A percentile compares a stretch with the other conserved stretches of the same genome.
Conservation (phyloP, 176 grass and related monocot genomes). For the Ananas comosus region DNA sequence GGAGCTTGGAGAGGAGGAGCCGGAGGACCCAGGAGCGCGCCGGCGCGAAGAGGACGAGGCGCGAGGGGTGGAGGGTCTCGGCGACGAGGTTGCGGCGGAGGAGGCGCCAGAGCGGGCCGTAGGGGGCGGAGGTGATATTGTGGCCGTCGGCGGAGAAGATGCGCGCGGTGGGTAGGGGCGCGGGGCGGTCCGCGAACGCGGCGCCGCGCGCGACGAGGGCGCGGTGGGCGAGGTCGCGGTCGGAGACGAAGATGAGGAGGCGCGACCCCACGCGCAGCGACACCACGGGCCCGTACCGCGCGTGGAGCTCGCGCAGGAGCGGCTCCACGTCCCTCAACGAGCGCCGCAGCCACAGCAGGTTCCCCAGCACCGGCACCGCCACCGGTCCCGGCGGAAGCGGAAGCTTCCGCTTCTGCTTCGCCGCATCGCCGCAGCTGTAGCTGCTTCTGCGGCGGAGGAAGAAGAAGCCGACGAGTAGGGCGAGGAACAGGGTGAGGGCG, state of each 20-base stretch:
- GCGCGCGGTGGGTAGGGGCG: not conserved
- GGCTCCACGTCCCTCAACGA: conserved; percentile 14
- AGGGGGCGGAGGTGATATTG: conserved; percentile 31
- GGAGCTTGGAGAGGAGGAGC: conserved; percentile 10
- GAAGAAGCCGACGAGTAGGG: not conserved
- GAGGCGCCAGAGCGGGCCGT: conserved; percentile 43
- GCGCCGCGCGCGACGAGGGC: conserved; percentile 41
- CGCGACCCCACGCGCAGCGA: conserved; percentile 31
- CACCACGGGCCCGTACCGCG: conserved; percentile 27
- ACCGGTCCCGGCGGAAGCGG: conserved; percentile 39
- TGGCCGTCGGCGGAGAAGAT: conserved; percentile 23
- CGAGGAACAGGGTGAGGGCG: conserved; percentile 7
- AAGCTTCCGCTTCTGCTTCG: too few species aligned
- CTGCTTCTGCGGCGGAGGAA: not conserved
- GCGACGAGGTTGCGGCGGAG: conserved; percentile 47
- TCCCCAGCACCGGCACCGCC: conserved; percentile 36
- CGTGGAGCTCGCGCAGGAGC: conserved; percentile 33
- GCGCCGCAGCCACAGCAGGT: conserved; percentile 28
- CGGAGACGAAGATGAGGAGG: conserved; percentile 34
- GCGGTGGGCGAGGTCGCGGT: conserved; percentile 32
- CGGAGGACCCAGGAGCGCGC: conserved; percentile 33
- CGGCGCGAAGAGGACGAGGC: conserved; percentile 22
- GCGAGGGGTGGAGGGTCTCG: conserved; percentile 45
- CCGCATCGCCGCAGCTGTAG: too few species aligned
- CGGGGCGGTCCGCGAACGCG: conserved; percentile 30